These are phyloP conservation scores for Yarrowia hollandica DNA, from an alignment of 805 yeast genomes.

Conservation along the genomic window DNA sequence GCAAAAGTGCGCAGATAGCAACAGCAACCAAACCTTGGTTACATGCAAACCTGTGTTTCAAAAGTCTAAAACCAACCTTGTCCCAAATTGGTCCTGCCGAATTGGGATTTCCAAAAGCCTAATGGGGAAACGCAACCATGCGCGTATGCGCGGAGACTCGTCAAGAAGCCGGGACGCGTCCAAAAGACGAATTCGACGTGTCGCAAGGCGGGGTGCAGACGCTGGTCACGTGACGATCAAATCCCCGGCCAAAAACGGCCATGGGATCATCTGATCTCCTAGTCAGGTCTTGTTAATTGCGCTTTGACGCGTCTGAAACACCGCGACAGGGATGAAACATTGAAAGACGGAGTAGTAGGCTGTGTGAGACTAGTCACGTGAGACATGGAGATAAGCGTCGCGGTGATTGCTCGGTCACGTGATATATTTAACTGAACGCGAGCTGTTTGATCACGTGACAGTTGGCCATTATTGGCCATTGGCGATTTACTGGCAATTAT, in stretches of 20 bases:
- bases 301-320: slow-evolving; percentile 1
- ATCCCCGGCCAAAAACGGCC: too few species aligned
- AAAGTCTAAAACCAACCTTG: not conserved
- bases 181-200: too few species aligned
- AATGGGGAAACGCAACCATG: slow-evolving; percentile 9
- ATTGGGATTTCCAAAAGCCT: not conserved
- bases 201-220: not conserved
- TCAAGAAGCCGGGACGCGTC: not conserved
- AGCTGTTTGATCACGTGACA: not conserved
- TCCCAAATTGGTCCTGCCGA: too few species aligned
- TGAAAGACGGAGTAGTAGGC: too few species aligned
- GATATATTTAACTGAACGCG: too few species aligned
- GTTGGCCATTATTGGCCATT: too few species aligned
- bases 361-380: not conserved
- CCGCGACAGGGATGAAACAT: not conserved
- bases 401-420: not conserved
- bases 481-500: too few species aligned
- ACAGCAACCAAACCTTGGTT: not conserved
- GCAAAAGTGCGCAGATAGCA: not conserved
- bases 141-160: not conserved
- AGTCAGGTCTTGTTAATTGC: too few species aligned
- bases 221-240: slow-evolving; percentile 5
- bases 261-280: too few species aligned
- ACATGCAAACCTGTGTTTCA: too few species aligned
- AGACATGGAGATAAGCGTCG: not conserved